phyloP scores from a whole-genome alignment of 2,329 filamentous ascomycete species.

The Penicillium sp. region DNA sequence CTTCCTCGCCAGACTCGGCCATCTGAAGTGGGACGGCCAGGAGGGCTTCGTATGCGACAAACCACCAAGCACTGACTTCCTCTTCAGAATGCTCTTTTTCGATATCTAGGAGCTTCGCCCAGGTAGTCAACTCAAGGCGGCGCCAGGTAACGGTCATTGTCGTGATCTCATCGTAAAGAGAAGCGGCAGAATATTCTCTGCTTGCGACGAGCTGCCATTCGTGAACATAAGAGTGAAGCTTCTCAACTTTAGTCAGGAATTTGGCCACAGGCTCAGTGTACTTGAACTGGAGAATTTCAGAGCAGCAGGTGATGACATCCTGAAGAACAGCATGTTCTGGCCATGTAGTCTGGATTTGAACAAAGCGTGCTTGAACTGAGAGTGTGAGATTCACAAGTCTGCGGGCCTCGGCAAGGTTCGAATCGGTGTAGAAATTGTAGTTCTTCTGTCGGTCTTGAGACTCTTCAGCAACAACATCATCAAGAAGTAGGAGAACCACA shows the following conservation, averaged over 20 bases:
- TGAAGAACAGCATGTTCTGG: constrained; percentile 75
- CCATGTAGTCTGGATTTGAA: constrained; percentile 63
- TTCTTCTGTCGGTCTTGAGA: constrained; percentile 41
- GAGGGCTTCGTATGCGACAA: constrained; percentile 88
- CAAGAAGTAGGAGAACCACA: constrained; percentile 64
- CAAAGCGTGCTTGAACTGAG: constrained; percentile 70
- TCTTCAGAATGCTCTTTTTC: constrained; percentile 74
- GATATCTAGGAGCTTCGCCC: constrained; percentile 83
- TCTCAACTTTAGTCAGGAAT: constrained; percentile 82
- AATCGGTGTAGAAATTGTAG: constrained; percentile 89
- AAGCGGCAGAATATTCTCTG: constrained; percentile 68
- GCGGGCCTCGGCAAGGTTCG: constrained; percentile 73
- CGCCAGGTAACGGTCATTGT: constrained; percentile 84
- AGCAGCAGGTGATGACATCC: constrained; percentile 75
- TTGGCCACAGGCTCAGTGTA: constrained; percentile 84
- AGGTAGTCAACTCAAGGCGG: constrained; percentile 85
- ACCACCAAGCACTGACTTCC: constrained; percentile 91
- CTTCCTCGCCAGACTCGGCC: constrained; percentile 57
- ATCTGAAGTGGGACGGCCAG: constrained; percentile 73
- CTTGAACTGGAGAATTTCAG: constrained; percentile 71
- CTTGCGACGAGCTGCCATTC: constrained; percentile 97
- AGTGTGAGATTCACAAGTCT: constrained; percentile 70
- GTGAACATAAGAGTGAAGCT: constrained; percentile 78
- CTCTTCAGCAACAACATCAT: constrained; percentile 59
- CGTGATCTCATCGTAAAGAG: constrained; percentile 75